Percentiles rank a stretch among this genome's conserved stretches.
Conservation (phyloP, 78 protist species). For the Capsaspora owczarzaki region DNA sequence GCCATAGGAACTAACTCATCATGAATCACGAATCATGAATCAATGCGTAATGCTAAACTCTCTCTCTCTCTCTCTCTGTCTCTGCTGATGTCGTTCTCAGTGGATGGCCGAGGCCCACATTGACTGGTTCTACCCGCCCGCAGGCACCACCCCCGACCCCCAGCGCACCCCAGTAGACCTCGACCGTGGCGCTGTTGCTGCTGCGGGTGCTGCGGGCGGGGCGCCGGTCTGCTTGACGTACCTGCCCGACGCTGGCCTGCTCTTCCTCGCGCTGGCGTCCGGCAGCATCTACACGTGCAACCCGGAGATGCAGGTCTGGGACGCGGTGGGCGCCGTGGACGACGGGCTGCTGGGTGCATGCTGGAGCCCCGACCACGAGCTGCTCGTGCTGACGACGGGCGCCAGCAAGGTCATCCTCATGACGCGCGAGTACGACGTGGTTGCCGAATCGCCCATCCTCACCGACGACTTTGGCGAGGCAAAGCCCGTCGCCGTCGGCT, state of each 20-base stretch:
- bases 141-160: too few species aligned
- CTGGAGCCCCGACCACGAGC: conserved; percentile 21
- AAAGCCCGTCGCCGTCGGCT: conserved; percentile 3
- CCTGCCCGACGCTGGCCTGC: background rate
- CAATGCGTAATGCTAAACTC: too few species aligned
- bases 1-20: too few species aligned
- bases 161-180: too few species aligned
- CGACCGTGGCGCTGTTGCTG: too few species aligned
- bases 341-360: background rate
- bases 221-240: background rate
- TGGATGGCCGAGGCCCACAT: too few species aligned
- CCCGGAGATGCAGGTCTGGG: background rate
- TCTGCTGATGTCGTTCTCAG: too few species aligned
- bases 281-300: background rate
- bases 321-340: conserved; percentile 7
- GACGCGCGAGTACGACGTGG: background rate
- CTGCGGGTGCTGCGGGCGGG: too few species aligned
- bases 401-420: background rate
- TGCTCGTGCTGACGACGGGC: conserved; percentile 7
- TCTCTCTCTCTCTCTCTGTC: too few species aligned
- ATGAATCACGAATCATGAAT: too few species aligned
- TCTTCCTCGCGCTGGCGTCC: background rate
- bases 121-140: too few species aligned
- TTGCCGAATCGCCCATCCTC: background rate
- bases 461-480: background rate